These are phyloP conservation scores for Hanseniaspora clermontiae DNA, from an alignment of 805 yeast genomes.

Conservation along the genomic window DNA sequence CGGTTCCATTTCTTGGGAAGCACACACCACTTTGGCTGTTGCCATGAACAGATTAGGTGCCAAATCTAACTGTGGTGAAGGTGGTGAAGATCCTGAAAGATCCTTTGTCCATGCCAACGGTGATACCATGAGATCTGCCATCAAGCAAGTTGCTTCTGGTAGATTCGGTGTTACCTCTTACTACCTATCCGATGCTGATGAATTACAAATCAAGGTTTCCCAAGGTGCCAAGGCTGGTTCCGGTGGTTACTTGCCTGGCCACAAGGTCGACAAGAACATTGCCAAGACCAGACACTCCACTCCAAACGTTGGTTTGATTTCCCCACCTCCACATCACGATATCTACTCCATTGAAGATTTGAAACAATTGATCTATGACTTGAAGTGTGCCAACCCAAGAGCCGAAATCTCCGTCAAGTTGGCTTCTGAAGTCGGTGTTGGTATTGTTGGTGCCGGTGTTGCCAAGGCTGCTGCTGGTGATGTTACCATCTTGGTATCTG, in stretches of 20 bases:
- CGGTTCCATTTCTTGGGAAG: constrained; percentile 97
- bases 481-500: constrained; percentile 61
- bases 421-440: constrained; percentile 97
- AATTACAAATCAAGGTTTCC: constrained; percentile 95
- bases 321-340: constrained; percentile 98
- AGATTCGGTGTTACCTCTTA: constrained; percentile 95
- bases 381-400: constrained; percentile 93
- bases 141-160: constrained; percentile 95
- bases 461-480: constrained; percentile 98
- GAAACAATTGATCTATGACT: constrained; percentile 89
- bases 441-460: constrained; percentile 97
- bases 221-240: constrained; percentile 99
- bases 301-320: constrained; percentile 89
- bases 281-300: constrained; percentile 96
- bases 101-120: constrained; percentile 70
- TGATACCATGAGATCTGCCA: constrained; percentile 97
- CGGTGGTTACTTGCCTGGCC: constrained; percentile 97
- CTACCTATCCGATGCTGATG: constrained; percentile 92
- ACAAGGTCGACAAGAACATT: constrained; percentile 74
- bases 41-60: constrained; percentile 98
- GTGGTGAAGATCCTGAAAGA: constrained; percentile 95
- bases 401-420: constrained; percentile 93
- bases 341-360: constrained; percentile 95
- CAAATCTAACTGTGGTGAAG: constrained; percentile 97
- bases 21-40: constrained; percentile 92